Percentiles rank a stretch among this genome's conserved stretches.
Evolutionary conservation across 2,329 filamentous ascomycete species (phyloP).

Genomic region (Penicillium sp.): DNA sequence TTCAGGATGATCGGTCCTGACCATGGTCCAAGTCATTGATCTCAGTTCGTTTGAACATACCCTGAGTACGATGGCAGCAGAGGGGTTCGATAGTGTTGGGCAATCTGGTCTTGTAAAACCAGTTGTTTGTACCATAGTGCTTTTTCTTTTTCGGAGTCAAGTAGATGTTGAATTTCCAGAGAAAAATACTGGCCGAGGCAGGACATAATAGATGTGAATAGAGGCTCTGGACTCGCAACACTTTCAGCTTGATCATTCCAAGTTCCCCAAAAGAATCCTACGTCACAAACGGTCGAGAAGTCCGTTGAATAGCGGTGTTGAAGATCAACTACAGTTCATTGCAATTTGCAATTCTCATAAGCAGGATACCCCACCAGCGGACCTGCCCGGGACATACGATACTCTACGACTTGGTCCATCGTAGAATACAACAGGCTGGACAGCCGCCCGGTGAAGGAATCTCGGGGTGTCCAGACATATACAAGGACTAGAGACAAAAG

Average conservation of each 20-base stretch:
- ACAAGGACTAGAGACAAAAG: not conserved
- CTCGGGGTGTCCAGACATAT: not conserved
- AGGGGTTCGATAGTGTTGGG: not conserved
- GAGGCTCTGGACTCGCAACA: not conserved
- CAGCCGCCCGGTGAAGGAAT: not conserved
- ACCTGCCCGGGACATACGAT: not conserved
- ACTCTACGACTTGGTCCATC: not conserved
- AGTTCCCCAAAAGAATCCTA: not conserved
- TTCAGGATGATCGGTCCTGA: not conserved
- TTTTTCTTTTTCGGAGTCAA: conserved; percentile 2
- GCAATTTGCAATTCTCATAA: not conserved
- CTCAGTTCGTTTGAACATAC: not conserved
- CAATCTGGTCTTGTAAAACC: not conserved
- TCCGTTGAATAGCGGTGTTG: not conserved
- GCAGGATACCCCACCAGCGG: not conserved
- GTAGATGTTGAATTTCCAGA: not conserved
- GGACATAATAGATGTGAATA: conserved; percentile 6
- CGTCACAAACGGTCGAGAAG: not conserved
- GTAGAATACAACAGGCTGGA: not conserved
- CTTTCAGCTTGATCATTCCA: not conserved
- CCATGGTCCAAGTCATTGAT: not conserved
- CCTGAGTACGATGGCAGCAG: not conserved
- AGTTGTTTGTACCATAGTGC: conserved; percentile 6
- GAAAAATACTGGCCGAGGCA: not conserved
- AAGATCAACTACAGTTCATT: not conserved